phyloP scores from a whole-genome alignment of 1,284 basidiomycete genomes.

The Apiotrichum domesticum region DNA sequence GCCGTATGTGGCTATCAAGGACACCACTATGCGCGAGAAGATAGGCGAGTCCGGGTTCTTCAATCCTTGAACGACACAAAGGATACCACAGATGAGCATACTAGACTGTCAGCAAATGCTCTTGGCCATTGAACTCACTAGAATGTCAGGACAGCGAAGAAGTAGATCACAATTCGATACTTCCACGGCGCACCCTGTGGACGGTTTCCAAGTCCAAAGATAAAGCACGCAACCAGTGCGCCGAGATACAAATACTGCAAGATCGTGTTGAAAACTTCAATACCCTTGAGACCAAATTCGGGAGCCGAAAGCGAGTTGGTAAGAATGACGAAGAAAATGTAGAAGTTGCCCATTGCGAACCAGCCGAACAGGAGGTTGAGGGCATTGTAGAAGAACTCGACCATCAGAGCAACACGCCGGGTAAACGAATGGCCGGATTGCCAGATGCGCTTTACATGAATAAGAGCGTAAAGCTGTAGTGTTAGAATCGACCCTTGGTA shows the following conservation, averaged over 20 bases:
- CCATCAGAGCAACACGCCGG: constrained; percentile 67
- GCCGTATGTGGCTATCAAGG: constrained; percentile 78
- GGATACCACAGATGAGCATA: constrained; percentile 58
- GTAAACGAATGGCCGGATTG: constrained; percentile 73
- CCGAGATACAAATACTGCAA: constrained; percentile 75
- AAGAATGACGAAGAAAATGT: constrained; percentile 87
- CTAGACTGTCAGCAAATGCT: constrained; percentile 6
- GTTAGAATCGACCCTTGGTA: neutral
- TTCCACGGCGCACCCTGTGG: constrained; percentile 80
- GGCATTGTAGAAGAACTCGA: constrained; percentile 81
- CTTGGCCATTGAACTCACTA: constrained; percentile 49
- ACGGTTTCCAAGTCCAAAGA: constrained; percentile 95
- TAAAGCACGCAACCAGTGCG: constrained; percentile 77
- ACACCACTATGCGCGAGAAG: constrained; percentile 69
- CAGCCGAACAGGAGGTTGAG: constrained; percentile 86
- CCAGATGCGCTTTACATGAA: constrained; percentile 75
- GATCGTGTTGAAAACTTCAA: constrained; percentile 15
- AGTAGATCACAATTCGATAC: constrained; percentile 71
- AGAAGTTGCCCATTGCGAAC: constrained; percentile 89
- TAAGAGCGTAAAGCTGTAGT: constrained; percentile 41
- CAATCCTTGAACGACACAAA: constrained; percentile 67
- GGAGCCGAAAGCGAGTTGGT: constrained; percentile 79
- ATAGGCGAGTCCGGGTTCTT: constrained; percentile 58
- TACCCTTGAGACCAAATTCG: constrained; percentile 56
- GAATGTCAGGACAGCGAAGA: constrained; percentile 71